Percentiles rank a stretch among this genome's conserved stretches.
Evolutionary conservation across 164 flowering plant genomes (phyloP).

Genomic region (Macadamia integrifolia): DNA sequence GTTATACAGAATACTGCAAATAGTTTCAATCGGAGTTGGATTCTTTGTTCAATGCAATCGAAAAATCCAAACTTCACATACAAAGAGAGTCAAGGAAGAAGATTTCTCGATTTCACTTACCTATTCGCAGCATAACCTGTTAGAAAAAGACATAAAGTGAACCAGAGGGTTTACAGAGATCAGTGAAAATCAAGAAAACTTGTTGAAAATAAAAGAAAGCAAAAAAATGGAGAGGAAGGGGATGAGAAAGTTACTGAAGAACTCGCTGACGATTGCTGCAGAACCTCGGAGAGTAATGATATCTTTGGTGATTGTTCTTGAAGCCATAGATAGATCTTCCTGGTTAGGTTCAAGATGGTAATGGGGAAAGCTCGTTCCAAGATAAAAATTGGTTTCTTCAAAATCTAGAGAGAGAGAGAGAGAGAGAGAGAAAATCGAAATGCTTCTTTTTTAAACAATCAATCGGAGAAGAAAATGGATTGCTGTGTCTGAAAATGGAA

Average conservation of each 20-base stretch:
- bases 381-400: not conserved
- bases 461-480: not conserved
- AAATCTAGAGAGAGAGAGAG: not conserved
- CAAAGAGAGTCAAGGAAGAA: too few relatives aligned
- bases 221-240: not conserved
- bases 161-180: not conserved
- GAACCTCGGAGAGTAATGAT: constrained; percentile 93
- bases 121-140: constrained; percentile 98
- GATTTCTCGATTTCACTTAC: constrained; percentile 21
- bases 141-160: constrained; percentile 1
- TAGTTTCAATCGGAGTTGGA: not conserved
- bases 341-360: not conserved
- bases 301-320: constrained; percentile 75
- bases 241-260: constrained; percentile 49
- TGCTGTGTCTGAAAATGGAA: not conserved
- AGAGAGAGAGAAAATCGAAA: not conserved
- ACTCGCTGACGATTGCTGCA: constrained; percentile 96
- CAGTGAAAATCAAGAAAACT: not conserved
- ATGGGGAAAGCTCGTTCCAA: too few relatives aligned
- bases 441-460: not conserved
- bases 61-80: not conserved
- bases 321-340: constrained; percentile 42
- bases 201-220: not conserved
- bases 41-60: not conserved
- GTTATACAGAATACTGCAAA: constrained; percentile 74